A percentile compares a stretch with the other conserved stretches of the same genome.
Conservation (phyloP, 164 flowering plant species). For the Cinnamomum chago region DNA sequence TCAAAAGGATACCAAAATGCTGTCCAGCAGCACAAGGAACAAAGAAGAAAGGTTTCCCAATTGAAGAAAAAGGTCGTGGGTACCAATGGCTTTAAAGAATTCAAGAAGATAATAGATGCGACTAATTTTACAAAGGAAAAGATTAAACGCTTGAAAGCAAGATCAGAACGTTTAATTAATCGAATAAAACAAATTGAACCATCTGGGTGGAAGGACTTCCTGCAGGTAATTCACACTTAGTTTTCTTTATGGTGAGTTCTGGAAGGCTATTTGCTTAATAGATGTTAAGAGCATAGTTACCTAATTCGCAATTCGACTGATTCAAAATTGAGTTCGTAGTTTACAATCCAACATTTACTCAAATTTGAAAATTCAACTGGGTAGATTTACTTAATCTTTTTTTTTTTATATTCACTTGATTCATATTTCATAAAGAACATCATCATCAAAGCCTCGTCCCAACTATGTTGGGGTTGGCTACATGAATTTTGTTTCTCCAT, state of each 20-base stretch:
- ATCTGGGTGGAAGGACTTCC: slow-evolving; percentile 97
- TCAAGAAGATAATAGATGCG: slow-evolving; percentile 63
- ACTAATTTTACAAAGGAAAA: slow-evolving; percentile 65
- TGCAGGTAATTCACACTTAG: slow-evolving; percentile 42
- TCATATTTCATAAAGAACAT: no score
- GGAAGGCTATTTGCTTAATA: neutral
- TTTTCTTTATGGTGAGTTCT: neutral
- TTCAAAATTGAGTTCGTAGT: no score
- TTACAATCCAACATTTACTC: no score
- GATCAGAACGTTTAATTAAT: slow-evolving; percentile 59
- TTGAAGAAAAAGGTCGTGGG: slow-evolving; percentile 80
- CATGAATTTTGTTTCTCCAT: no score
- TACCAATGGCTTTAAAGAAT: slow-evolving; percentile 77
- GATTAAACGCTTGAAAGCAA: slow-evolving; percentile 65
- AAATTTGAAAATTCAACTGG: no score
- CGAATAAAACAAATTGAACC: slow-evolving; percentile 93
- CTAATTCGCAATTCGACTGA: no score
- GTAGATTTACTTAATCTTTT: no score
- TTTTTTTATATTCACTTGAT: no score
- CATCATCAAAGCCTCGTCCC: no score
- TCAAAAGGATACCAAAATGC: slow-evolving; percentile 59
- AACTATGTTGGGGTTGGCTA: no score
- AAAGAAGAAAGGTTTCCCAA: slow-evolving; percentile 71
- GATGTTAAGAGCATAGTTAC: neutral
- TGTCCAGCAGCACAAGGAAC: slow-evolving; percentile 59